These are phyloP conservation scores for Geum urbanum DNA, from an alignment of 306 rosid genomes.

Conservation along the genomic window DNA sequence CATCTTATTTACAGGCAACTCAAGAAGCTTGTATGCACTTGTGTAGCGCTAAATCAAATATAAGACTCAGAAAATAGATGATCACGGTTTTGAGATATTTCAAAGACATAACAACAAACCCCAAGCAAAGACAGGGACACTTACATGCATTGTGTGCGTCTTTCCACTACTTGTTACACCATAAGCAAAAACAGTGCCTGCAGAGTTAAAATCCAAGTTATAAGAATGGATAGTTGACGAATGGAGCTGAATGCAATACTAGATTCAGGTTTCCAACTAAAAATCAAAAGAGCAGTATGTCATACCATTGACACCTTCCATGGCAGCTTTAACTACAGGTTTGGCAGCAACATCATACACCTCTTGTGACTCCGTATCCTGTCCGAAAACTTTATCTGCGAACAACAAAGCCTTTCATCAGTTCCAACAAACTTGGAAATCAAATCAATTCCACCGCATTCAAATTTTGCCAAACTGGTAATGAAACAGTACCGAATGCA, in stretches of 20 bases:
- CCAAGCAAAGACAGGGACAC: conserved; percentile 34
- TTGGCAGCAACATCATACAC: conserved; percentile 96
- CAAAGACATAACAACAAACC: not conserved
- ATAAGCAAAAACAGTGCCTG: conserved; percentile 98
- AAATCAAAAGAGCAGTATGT: not conserved
- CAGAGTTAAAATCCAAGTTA: conserved; percentile 16
- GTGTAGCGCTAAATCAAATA: not conserved
- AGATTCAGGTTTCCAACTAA: not conserved
- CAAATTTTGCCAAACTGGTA: conserved; percentile 16
- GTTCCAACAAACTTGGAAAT: conserved; percentile 23
- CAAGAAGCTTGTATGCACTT: not conserved
- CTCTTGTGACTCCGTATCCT: conserved; percentile 63
- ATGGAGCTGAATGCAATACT: conserved; percentile 9
- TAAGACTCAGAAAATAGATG: not conserved
- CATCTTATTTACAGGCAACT: not conserved
- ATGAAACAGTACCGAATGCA: conserved; percentile 72
- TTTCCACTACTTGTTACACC: conserved; percentile 99
- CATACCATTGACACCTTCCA: conserved; percentile 98
- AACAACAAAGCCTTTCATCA: conserved; percentile 31
- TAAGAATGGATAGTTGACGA: not conserved
- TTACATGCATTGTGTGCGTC: conserved; percentile 99
- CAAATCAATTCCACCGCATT: conserved; percentile 5
- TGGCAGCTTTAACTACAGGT: conserved; percentile 95
- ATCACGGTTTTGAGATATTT: not conserved
- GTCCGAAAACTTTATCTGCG: conserved; percentile 98